Conservation (phyloP, 768 basidiomycete species). For the Agrocybe praecox region DNA sequence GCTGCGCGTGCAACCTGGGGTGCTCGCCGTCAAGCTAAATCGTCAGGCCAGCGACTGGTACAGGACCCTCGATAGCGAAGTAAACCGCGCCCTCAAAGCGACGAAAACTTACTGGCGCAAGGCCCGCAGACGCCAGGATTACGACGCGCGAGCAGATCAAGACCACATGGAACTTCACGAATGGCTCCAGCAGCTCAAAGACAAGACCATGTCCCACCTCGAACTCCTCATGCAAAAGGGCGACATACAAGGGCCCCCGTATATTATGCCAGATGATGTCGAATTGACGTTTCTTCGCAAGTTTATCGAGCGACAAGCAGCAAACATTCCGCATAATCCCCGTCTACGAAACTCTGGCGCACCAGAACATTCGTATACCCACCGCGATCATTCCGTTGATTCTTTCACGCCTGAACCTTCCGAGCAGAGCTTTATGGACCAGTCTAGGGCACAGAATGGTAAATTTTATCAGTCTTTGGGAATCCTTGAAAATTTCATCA, state of each 20-base stretch:
- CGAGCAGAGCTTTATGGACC: conserved; percentile 43
- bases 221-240: conserved; percentile 88
- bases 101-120: conserved; percentile 90
- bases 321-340: conserved; percentile 80
- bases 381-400: conserved; percentile 47
- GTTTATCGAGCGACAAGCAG: conserved; percentile 79
- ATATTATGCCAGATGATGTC: conserved; percentile 77
- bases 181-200: conserved; percentile 86
- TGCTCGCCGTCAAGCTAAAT: conserved; percentile 75
- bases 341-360: conserved; percentile 62
- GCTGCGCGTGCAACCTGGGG: conserved; percentile 81
- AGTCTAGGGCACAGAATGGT: conserved; percentile 34
- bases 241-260: conserved; percentile 83
- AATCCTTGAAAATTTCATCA: neutral
- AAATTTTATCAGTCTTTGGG: conserved; percentile 12
- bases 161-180: conserved; percentile 90
- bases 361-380: conserved; percentile 35
- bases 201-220: conserved; percentile 87
- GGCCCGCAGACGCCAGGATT: conserved; percentile 79
- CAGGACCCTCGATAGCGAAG: conserved; percentile 74
- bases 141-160: conserved; percentile 82
- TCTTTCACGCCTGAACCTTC: conserved; percentile 53
- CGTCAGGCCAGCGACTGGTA: conserved; percentile 84
- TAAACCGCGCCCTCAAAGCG: conserved; percentile 78
- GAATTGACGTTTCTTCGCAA: conserved; percentile 79